phyloP scores from a whole-genome alignment of 2,329 filamentous ascomycete species.

The Aspergillus sp. region DNA sequence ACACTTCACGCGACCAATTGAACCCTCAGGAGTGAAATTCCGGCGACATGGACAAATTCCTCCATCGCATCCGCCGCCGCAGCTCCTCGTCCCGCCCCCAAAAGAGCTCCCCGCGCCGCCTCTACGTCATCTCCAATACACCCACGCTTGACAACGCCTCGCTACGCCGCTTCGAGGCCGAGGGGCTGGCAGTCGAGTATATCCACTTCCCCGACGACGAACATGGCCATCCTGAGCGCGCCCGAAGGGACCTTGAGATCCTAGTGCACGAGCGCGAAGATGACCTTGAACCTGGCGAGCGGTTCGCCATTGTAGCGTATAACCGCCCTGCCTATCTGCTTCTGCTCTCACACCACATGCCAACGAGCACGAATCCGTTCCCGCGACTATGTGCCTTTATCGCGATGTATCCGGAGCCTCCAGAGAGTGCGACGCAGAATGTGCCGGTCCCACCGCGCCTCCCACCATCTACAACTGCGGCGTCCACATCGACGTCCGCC shows the following conservation, averaged over 20 bases:
- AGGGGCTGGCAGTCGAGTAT: constrained; percentile 63
- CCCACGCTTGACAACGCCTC: constrained; percentile 57
- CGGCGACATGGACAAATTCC: constrained; percentile 2
- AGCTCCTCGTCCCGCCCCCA: constrained; percentile 18
- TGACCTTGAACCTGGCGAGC: constrained; percentile 58
- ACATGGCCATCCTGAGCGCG: constrained; percentile 44
- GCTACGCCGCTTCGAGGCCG: constrained; percentile 58
- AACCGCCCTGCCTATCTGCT: constrained; percentile 61
- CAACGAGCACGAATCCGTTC: constrained; percentile 58
- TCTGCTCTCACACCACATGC: constrained; percentile 49
- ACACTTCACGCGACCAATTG: neutral
- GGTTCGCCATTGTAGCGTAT: constrained; percentile 65
- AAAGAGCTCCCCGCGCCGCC: constrained; percentile 23
- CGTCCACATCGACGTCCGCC: constrained; percentile 16
- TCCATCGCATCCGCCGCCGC: constrained; percentile 6
- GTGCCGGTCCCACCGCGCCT: constrained; percentile 25
- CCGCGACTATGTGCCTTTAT: constrained; percentile 62
- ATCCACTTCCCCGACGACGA: constrained; percentile 47
- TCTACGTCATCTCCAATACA: constrained; percentile 38
- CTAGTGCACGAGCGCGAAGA: constrained; percentile 56
- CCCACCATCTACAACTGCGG: constrained; percentile 22
- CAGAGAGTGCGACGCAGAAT: neutral
- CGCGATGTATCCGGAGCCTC: constrained; percentile 58
- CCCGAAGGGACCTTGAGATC: constrained; percentile 53
- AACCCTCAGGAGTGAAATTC: neutral